phyloP scores from a whole-genome alignment of 345 rosid species.

The Populus nigra region DNA sequence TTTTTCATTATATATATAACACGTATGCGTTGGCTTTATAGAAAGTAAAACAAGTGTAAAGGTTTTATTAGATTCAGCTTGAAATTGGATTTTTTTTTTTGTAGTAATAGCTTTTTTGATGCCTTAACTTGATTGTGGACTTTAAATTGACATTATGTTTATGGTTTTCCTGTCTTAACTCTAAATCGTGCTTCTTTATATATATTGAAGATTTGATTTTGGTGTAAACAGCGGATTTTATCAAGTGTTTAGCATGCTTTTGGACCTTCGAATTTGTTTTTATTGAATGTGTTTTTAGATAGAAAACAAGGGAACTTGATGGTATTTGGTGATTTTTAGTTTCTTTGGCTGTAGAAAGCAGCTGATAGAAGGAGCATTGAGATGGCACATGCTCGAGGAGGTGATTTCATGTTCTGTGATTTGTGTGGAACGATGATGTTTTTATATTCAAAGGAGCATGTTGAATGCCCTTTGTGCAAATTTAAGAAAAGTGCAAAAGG shows the following conservation, averaged over 20 bases:
- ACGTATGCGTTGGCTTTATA: not conserved
- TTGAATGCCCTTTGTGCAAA: constrained; percentile 42
- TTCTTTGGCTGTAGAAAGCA: not conserved
- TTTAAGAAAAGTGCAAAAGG: constrained; percentile 37
- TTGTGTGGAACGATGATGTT: constrained; percentile 51
- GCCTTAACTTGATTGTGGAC: not conserved
- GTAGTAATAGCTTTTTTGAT: not conserved
- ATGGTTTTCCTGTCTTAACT: not conserved
- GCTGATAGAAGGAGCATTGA: not conserved
- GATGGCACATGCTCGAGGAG: constrained; percentile 36
- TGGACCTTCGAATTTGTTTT: not conserved
- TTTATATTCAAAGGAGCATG: constrained; percentile 21
- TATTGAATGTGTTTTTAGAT: not conserved
- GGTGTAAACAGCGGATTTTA: not conserved
- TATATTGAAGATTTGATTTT: not conserved
- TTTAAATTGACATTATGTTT: not conserved
- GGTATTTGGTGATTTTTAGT: not conserved
- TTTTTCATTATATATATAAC: not conserved
- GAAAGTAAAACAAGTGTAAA: not conserved
- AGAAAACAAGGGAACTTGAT: not conserved
- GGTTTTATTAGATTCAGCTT: not conserved
- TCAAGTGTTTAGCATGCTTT: not conserved
- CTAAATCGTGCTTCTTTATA: not conserved
- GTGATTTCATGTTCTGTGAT: constrained; percentile 52
- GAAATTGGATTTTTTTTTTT: not conserved